Evolutionary conservation across 441 rosid genomes (phyloP), one percentile per base, ranked within the genome.

Genomic region (Syzygium malaccense): DNA sequence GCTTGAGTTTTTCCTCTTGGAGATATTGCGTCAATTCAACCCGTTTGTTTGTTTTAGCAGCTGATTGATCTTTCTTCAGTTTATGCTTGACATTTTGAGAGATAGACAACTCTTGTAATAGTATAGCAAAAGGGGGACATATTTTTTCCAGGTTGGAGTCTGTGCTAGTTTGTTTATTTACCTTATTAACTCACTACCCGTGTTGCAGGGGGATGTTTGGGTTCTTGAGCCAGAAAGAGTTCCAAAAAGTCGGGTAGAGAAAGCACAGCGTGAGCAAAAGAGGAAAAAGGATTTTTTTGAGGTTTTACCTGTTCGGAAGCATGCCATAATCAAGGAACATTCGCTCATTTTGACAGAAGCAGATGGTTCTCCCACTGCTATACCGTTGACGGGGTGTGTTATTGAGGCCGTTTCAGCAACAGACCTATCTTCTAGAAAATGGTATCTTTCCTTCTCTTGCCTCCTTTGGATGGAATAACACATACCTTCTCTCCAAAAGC

Each of bases 371-470:
- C 89, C 68, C 23, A 91, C 86, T n/a, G 41, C 88, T 55, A 86
- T 98, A 86, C 92, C 88, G 12, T 91, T 98, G 60, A 93, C 92
- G 87, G 94, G 94, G 88, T 96, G 99, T 92, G 48, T 87, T 19
- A 87, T 98, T 86, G 95, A 95, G 89, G 95, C 99, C 88, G 97
- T 98, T 91, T 98, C 99, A 19, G 99, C 97, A 49, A 88, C 99
- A 78, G 90, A 87, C 57, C 93, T 91, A 88, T 84, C 96, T 78
- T 94, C 98, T 3, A 93, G 94, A 90, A 98, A 98, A 94, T 98
- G 99, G 98, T 97, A 86, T 88, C 41, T 75, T 66, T 18, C 41
- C 88, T 55, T 71, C 86, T 25, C 86, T 55, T 32, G 80, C 20
- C 37, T 30, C 45, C 25, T 7, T 45, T 85, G 55, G 37, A 85